A percentile compares a stretch with the other conserved stretches of the same genome.
Conservation (phyloP, 148 eudicot species). For the Chenopodium quinoa region DNA sequence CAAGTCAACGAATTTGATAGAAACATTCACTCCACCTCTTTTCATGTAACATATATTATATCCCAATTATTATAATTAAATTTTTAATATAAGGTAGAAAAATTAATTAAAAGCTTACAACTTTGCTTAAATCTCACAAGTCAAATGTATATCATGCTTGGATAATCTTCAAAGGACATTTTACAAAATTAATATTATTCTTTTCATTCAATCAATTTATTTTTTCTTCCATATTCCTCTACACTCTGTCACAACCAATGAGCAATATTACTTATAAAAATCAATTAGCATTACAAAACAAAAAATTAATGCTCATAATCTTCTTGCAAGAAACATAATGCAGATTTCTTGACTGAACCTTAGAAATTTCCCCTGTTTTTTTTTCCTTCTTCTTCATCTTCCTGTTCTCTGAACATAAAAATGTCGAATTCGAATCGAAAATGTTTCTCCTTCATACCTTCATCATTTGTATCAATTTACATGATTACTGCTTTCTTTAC, state of each 20-base stretch:
- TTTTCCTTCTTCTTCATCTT: not conserved
- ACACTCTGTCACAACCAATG: constrained; percentile 15
- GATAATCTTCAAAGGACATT: constrained; percentile 10
- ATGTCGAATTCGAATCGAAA: constrained; percentile 24
- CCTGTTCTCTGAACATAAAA: not conserved
- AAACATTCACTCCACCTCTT: constrained; percentile 7
- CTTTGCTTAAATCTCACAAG: constrained; percentile 9
- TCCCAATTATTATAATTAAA: not conserved
- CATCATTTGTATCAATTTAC: constrained; percentile 22
- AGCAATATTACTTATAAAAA: not conserved
- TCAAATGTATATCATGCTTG: not conserved
- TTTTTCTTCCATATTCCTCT: not conserved
- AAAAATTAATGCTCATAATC: not conserved
- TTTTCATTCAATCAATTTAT: not conserved
- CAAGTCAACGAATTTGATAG: not conserved
- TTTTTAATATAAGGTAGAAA: not conserved
- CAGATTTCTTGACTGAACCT: not conserved
- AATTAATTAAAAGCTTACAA: not conserved
- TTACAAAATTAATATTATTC: not conserved
- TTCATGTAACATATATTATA: not conserved
- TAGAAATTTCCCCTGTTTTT: not conserved
- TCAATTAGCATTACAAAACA: not conserved
- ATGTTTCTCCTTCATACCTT: constrained; percentile 11
- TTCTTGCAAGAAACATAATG: not conserved
- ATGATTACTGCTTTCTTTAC: constrained; percentile 15